Evolutionary conservation across 805 yeast genomes (phyloP).

Genomic region (Candida coleopterorum): DNA sequence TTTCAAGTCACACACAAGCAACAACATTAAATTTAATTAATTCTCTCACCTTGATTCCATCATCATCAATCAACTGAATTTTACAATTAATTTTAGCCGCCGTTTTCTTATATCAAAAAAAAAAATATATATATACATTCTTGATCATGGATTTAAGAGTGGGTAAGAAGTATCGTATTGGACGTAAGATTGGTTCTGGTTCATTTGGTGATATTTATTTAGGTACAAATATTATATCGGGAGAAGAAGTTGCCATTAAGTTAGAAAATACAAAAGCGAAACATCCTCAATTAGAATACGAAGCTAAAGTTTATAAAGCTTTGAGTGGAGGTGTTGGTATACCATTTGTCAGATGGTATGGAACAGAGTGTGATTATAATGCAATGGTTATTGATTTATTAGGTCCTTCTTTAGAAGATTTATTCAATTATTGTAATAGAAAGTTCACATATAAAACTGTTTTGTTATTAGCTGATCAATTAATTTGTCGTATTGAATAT

Average conservation of each 20-base stretch:
- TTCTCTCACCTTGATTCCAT: too few relatives aligned
- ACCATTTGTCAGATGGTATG: constrained; percentile 93
- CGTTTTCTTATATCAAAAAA: too few relatives aligned
- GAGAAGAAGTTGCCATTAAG: constrained; percentile 97
- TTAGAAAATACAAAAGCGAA: constrained; percentile 84
- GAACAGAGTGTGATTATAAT: constrained; percentile 92
- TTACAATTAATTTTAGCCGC: too few relatives aligned
- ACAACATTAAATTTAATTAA: too few relatives aligned
- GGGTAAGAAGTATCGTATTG: constrained; percentile 90
- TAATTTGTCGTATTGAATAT: constrained; percentile 89
- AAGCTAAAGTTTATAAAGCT: constrained; percentile 92
- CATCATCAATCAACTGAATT: too few relatives aligned
- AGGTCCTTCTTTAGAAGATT: constrained; percentile 93
- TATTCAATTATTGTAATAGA: constrained; percentile 93
- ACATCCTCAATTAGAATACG: constrained; percentile 96
- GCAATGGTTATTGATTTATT: constrained; percentile 95
- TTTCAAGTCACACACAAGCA: too few relatives aligned
- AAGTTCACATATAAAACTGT: constrained; percentile 93
- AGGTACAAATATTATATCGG: constrained; percentile 88
- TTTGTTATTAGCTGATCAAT: constrained; percentile 86
- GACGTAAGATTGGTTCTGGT: constrained; percentile 94
- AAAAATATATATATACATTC: too few relatives aligned
- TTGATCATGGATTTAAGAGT: constrained; percentile 30
- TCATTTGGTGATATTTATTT: constrained; percentile 96
- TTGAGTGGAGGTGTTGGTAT: constrained; percentile 96